phyloP scores from a whole-genome alignment of 495 filamentous ascomycete genomes.

The Neurospora africana region DNA sequence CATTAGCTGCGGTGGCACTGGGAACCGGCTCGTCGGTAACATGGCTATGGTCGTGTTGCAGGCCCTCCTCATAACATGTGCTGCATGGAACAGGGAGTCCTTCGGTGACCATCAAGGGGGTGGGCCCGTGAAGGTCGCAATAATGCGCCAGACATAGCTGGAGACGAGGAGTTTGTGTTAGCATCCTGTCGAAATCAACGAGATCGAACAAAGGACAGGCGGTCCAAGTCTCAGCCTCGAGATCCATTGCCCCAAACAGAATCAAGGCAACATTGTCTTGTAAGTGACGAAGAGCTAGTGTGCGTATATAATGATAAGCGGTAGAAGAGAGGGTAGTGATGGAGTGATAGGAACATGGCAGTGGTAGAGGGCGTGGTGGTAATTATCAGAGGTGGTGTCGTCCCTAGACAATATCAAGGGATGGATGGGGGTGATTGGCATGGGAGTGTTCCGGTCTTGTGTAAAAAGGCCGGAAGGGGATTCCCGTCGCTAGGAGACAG shows the following conservation, averaged over 20 bases:
- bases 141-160: conserved; percentile 94
- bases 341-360: not conserved
- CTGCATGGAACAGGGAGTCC: conserved; percentile 67
- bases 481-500: not conserved
- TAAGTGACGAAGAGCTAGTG: not conserved
- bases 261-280: not conserved
- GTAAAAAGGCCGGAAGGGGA: not conserved
- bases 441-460: not conserved
- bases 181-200: not conserved
- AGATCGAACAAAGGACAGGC: not conserved
- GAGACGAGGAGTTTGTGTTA: conserved; percentile 30
- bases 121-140: conserved; percentile 91
- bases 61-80: conserved; percentile 53
- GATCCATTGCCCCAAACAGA: not conserved
- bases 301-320: not conserved
- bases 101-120: conserved; percentile 90
- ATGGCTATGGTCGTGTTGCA: conserved; percentile 1
- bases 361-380: not conserved
- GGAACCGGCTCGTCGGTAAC: conserved; percentile 23
- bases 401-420: conserved; percentile 7
- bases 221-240: not conserved
- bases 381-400: not conserved
- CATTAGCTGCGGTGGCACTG: conserved; percentile 17
- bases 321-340: not conserved
- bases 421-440: not conserved